Evolutionary conservation across 768 basidiomycete species (phyloP), one percentile per base, ranked within the genome.

Genomic region (Leccinum boreale): DNA sequence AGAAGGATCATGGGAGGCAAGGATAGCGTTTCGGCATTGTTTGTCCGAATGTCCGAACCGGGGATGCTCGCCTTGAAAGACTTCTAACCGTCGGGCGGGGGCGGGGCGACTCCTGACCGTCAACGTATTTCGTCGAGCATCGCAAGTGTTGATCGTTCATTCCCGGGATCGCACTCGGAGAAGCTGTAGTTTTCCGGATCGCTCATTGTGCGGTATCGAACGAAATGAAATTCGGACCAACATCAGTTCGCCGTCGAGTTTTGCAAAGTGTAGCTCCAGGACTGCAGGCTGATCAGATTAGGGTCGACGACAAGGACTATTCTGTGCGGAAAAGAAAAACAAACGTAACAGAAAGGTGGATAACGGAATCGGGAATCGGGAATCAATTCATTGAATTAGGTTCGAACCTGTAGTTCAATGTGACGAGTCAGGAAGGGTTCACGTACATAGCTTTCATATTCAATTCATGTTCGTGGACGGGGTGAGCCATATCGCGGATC

Each of bases 301-400:
- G 89, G 88, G 68, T 90, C 90, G 9, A 85, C 84, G 26, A 90
- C 89, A 2, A 91, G 79, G 65, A 91, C 88, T 84, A 89, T 87
- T 73, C 86, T 87, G 67, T 49, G 60, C 50, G 21, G 39, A 42
- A 42, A 42, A 19, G 2, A 44, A 55, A 50, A 36, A 52, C 55
- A 54, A 54, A 63, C 53, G 53, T 42, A 50, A 55, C 49, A 23
- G 21, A 48, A 58, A 36, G 50, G 61, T 51, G 31, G 45, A 42
- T 17, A n/a, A 55, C 19, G 33, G 42, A 33, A 29, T 10, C 9
- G 28, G 28, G 28, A 29, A 29, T 29, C 28, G 39, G 53, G 46
- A 50, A 50, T 36, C 24, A 46, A 60, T 39, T 42, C 36, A 39
- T n/a, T 44, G 14, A 56, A 44, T 58, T 21, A 24, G 29, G 42